Conservation (phyloP, 805 yeast genomes). For the Scheffersomyces coipomensis region DNA sequence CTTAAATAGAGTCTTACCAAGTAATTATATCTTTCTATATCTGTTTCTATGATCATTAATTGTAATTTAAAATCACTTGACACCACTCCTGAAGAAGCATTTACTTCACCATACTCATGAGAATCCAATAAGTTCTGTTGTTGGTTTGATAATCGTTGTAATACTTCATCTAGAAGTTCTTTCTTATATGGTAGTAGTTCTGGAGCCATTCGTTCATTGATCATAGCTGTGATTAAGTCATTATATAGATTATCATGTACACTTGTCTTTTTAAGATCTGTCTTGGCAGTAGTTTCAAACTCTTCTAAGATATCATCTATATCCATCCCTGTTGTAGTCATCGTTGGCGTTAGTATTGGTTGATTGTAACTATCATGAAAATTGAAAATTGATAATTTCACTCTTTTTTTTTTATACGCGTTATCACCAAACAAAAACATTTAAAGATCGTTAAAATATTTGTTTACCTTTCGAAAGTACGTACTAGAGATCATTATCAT, state of each 20-base stretch:
- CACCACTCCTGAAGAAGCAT: conserved; percentile 34
- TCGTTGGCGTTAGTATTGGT: too few relatives aligned
- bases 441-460: background rate
- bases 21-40: conserved; percentile 82
- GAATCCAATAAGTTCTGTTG: conserved; percentile 76
- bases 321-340: conserved; percentile 35
- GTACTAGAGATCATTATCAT: background rate
- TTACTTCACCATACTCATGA: conserved; percentile 66
- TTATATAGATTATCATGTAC: conserved; percentile 27
- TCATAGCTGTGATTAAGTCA: conserved; percentile 64
- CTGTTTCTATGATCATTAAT: conserved; percentile 84
- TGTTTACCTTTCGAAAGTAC: background rate
- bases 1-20: conserved; percentile 79
- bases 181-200: conserved; percentile 78
- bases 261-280: background rate
- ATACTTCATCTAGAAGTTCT: conserved; percentile 53
- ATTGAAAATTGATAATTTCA: background rate
- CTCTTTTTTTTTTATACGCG: background rate
- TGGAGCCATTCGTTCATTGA: conserved; percentile 82
- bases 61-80: conserved; percentile 66
- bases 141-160: conserved; percentile 62
- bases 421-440: background rate
- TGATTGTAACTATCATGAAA: too few relatives aligned
- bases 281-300: conserved; percentile 40
- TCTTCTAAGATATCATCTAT: conserved; percentile 72